These are phyloP conservation scores for Spergularia bocconei DNA, from an alignment of 148 eudicot species.

Conservation along the genomic window DNA sequence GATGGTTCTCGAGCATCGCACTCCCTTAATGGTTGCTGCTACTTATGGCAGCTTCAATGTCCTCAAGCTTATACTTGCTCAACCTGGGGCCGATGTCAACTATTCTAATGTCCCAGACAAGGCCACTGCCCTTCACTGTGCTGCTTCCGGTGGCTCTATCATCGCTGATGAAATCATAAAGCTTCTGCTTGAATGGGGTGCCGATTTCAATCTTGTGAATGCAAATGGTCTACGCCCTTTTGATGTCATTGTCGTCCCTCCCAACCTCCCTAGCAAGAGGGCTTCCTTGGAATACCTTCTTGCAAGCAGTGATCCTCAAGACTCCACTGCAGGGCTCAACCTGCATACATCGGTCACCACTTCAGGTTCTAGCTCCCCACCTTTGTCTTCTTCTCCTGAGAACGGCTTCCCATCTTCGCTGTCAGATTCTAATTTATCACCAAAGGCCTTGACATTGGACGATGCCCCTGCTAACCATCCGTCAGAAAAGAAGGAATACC, in stretches of 20 bases:
- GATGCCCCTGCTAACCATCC: conserved; percentile 35
- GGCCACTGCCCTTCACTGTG: conserved; percentile 78
- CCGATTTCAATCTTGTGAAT: conserved; percentile 49
- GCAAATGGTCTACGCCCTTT: conserved; percentile 48
- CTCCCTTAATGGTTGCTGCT: conserved; percentile 80
- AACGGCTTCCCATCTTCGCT: conserved; percentile 54
- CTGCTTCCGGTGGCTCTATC: conserved; percentile 66
- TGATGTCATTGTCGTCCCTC: conserved; percentile 69
- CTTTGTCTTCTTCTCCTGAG: conserved; percentile 58
- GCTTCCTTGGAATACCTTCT: conserved; percentile 56
- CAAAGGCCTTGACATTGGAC: conserved; percentile 34
- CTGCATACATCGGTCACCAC: conserved; percentile 36
- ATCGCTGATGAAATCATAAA: conserved; percentile 56
- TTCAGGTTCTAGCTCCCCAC: conserved; percentile 56
- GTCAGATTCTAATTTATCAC: conserved; percentile 46
- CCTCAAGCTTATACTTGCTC: conserved; percentile 48
- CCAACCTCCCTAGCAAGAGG: conserved; percentile 46
- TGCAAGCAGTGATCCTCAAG: conserved; percentile 34
- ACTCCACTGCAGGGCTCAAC: conserved; percentile 36
- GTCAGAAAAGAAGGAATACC: conserved; percentile 75
- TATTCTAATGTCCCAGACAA: conserved; percentile 48
- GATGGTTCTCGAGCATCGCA: conserved; percentile 56
- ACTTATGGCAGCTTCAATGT: conserved; percentile 62
- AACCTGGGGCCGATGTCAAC: conserved; percentile 55
- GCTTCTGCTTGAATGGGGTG: conserved; percentile 62